Evolutionary conservation across 164 flowering plant genomes (phyloP), one percentile per base, ranked within the genome.

Genomic region (Nelumbo lutea): DNA sequence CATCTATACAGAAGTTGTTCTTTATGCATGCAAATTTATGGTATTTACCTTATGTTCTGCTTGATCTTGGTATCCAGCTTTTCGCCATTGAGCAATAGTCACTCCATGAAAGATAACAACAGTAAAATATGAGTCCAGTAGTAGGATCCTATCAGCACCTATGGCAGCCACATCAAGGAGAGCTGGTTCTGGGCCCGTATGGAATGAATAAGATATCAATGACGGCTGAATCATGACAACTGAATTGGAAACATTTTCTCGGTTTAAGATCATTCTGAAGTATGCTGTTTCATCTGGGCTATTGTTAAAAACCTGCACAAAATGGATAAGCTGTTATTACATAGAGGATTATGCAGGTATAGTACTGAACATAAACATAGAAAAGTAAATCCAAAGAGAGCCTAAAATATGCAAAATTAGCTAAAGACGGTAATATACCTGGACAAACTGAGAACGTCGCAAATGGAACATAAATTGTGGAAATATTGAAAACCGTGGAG

Each of bases 201-300:
- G 90, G 79, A 92, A 88, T 67, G 97, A 85, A 76, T 90, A 95
- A 55, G 98, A 89, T 69, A 95, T 89, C 79, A 95, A 79, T 58
- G 98, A 92, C 47, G 97, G 97, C 70, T 95, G 98, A 74, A 95
- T 86, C 97, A 92, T 95, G 75, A 92, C 96, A 70, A 95, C 93
- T 60, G 97, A 92, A 75, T 95, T 95, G 75, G 90, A 81, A 44
- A 95, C 97, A 80, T 89, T 91, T 77, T 92, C 98, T 69, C 97
- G 77, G 78, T 92, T 88, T 68, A 95, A 78, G 59, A 95, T 86
- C 94, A 92, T 90, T 78, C 97, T 87, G 64, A 87, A 95, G 76
- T 88, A 92, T 39, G 98, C 97, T 62, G 98, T 95, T 82, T 95
- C 98, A 80, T 95, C 98, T 5, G 97, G 98, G 76, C 97, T 95